Base-by-base conservation (phyloP, 208 protist species). In the Leptomonas seymouri region DNA sequence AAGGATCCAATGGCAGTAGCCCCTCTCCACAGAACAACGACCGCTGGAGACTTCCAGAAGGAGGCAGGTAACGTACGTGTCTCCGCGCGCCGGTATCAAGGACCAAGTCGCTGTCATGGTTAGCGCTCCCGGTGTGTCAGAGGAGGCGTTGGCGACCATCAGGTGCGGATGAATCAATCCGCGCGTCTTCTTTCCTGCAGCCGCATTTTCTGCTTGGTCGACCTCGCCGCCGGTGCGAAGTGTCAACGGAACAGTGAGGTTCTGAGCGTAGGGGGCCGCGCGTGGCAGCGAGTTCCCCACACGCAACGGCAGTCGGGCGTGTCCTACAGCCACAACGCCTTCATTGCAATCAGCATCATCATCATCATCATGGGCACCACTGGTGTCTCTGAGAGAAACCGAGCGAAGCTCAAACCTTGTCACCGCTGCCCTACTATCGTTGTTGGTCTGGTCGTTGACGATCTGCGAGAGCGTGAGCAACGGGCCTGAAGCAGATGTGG, bases 41-140 rank as follows among this genome's bases (percentile, higher is more conserved):
- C 15, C 56, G 8, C 39, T 41, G 20, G 30, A 31, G 5, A 30
- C 41, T 11, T 55, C 36, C 15, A 70, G 14, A 14, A 27, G 23
- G 28, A 76, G 42, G 41, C 71, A 76, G 21, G 63, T 67, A 1
- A 66, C 18, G 53, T 49, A 76, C 18, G 63, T 76, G 42, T 76
- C 71, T 7, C 71, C 71, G 28, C 62, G 57, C 39, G 30, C 39
- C 25, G 71, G 30, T 11, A 28, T 11, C 11, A 67, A 16, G 18
- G 63, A 46, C 71, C 71, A 76, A 46, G 63, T 57, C n/a, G 57
- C 55, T 12, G 62, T 61, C 30, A 76, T 27, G 18, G 53, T 49
- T 25, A 62, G 30, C 25, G 25, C 11, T n/a, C 28, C 60, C n/a
- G 34, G 36, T 21, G 51, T 20, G 5, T 20, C 31, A 25, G 54